Evolutionary conservation across 495 filamentous ascomycete genomes (phyloP).

Genomic region (Trichoderma erinaceum): DNA sequence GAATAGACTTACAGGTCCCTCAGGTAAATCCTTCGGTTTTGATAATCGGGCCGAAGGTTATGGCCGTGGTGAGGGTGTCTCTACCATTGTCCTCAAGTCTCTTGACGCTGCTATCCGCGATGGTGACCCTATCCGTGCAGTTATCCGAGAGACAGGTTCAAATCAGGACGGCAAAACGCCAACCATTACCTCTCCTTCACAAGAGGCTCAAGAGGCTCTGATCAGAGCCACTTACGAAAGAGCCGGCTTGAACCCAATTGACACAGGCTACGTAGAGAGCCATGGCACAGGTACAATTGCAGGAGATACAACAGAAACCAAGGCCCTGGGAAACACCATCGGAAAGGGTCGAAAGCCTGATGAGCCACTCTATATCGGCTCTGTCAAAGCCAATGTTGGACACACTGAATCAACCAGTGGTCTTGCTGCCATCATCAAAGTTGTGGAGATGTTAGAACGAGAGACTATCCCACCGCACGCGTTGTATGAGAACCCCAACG

Average conservation of each 20-base stretch:
- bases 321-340: not conserved
- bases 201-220: constrained; percentile 40
- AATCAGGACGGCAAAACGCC: constrained; percentile 40
- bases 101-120: constrained; percentile 41
- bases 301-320: not conserved
- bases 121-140: constrained; percentile 43
- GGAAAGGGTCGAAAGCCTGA: constrained; percentile 17
- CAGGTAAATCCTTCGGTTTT: not conserved
- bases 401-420: constrained; percentile 35
- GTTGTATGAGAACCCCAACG: constrained; percentile 35
- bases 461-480: constrained; percentile 31
- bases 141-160: constrained; percentile 42
- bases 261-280: constrained; percentile 19
- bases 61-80: constrained; percentile 30
- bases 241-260: constrained; percentile 37
- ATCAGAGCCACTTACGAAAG: constrained; percentile 38
- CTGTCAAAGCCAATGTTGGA: constrained; percentile 42
- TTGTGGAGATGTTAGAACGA: constrained; percentile 21
- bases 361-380: constrained; percentile 34
- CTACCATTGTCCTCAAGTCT: constrained; percentile 38
- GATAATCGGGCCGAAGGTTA: constrained; percentile 31
- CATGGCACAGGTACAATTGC: not conserved
- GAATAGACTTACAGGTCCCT: not conserved
- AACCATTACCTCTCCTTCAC: constrained; percentile 42
- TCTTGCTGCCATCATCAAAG: constrained; percentile 36